Evolutionary conservation across 2,329 filamentous ascomycete genomes (phyloP).

Genomic region (Fusarium tricinctum): DNA sequence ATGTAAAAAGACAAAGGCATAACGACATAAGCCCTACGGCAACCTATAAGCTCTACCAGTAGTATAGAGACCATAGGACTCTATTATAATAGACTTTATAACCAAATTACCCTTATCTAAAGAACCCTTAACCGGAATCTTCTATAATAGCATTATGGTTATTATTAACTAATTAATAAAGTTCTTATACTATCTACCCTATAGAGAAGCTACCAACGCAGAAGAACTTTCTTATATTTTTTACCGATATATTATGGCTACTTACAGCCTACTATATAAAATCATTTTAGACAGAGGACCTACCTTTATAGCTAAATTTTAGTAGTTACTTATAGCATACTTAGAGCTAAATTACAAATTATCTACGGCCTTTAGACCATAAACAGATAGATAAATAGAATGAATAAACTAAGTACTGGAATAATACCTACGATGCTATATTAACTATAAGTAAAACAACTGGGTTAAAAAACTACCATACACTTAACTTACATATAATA

Average conservation of each 20-base stretch:
- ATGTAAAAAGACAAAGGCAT: slow-evolving; percentile 3
- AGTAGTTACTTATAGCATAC: not conserved
- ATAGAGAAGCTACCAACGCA: not conserved
- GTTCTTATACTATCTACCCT: not conserved
- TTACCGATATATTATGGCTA: not conserved
- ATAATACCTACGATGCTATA: slow-evolving; percentile 25
- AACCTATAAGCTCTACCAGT: slow-evolving; percentile 25
- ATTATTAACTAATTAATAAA: not conserved
- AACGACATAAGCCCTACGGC: slow-evolving; percentile 19
- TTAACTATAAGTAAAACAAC: not conserved
- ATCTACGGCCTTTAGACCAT: not conserved
- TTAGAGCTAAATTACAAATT: not conserved
- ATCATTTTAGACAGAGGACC: not conserved
- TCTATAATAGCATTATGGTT: too few species aligned
- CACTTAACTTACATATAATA: not conserved
- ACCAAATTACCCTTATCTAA: too few species aligned
- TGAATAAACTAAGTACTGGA: not conserved
- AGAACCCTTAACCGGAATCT: too few species aligned
- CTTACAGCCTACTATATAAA: not conserved
- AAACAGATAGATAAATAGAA: not conserved
- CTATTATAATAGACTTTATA: too few species aligned
- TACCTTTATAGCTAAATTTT: not conserved
- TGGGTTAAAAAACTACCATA: not conserved
- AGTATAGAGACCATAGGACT: slow-evolving; percentile 14
- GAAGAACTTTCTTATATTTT: not conserved